phyloP scores from a whole-genome alignment of 306 rosid genomes.

The Citrullus colocynthis region DNA sequence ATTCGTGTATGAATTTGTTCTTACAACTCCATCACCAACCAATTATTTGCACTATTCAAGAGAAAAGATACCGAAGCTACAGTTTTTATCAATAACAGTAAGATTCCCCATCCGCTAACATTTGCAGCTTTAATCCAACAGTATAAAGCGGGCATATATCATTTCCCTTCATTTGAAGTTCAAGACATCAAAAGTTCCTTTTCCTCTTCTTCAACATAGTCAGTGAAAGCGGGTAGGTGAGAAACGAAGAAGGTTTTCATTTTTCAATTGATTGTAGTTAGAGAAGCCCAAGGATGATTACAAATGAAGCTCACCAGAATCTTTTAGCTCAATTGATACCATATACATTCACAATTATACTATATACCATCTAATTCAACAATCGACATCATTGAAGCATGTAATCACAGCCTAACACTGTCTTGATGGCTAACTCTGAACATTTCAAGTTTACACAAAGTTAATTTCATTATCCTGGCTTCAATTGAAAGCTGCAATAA shows the following conservation, averaged over 20 bases:
- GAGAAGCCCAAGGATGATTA: background rate
- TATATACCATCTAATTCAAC: background rate
- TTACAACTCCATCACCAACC: background rate
- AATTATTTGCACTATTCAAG: background rate
- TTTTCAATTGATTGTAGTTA: background rate
- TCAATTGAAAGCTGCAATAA: background rate
- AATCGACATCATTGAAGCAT: background rate
- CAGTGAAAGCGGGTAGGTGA: background rate
- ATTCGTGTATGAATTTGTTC: background rate
- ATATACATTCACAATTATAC: background rate
- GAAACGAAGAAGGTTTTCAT: background rate
- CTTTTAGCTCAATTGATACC: background rate
- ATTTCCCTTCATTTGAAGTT: background rate
- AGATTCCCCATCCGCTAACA: background rate
- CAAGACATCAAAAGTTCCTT: background rate
- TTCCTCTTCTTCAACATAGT: background rate
- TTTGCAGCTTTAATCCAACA: background rate
- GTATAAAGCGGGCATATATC: background rate
- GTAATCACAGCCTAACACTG: background rate
- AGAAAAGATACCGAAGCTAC: background rate
- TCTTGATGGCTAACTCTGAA: background rate
- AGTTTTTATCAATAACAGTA: background rate
- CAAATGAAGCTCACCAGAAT: background rate
- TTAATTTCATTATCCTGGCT: background rate
- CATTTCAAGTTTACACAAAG: background rate